Base-by-base conservation (phyloP, 1,284 basidiomycete species). In the Apiotrichum siamense region DNA sequence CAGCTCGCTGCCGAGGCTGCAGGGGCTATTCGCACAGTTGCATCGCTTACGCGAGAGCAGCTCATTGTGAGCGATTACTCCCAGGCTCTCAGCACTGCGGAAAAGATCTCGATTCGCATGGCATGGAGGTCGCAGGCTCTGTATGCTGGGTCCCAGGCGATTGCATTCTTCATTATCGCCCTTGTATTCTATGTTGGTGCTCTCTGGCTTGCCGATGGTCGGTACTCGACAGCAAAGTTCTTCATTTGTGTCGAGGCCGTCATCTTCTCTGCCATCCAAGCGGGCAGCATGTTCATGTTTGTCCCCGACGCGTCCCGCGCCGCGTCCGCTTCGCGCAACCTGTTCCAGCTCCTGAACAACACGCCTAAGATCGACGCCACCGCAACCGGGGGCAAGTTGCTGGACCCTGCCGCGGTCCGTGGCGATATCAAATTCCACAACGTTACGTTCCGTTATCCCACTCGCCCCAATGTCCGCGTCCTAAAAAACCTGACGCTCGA, bases 381-480 rank as follows among this genome's bases (percentile, higher is more conserved):
- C 64, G 85, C 84, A 1, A 75, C 77, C 0, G 83, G 85, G 47
- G 93, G 93, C 49, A 83, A 83, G 58, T 66, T 81, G 10, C 52
- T 80, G 38, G 61, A 69, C 35, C 70, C 74, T 7, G 66, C 77
- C 40, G 69, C 79, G n/a, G 81, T 83, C 41, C 64, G 76, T 47
- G 90, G 90, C 15, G 83, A 85, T 58, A 81, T 94, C 64, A 79
- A 76, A 13, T 80, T 97, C 58, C 83, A 93, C 63, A 79, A 84
- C 55, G 80, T 96, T n/a, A 87, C 93, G 73, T 97, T 97, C 81
- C 81, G 90, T 25, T 97, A 97, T 74, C 94, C 94, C 1, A 90
- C 91, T 3, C 82, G 94, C 50, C 87, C 89, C 25, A 81, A 81
- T 55, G 85, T 93, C 17, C 84, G 87, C 43, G 91, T 97, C 4